Evolutionary conservation across 768 basidiomycete genomes (phyloP).

Genomic region (Trametopsis cervina): DNA sequence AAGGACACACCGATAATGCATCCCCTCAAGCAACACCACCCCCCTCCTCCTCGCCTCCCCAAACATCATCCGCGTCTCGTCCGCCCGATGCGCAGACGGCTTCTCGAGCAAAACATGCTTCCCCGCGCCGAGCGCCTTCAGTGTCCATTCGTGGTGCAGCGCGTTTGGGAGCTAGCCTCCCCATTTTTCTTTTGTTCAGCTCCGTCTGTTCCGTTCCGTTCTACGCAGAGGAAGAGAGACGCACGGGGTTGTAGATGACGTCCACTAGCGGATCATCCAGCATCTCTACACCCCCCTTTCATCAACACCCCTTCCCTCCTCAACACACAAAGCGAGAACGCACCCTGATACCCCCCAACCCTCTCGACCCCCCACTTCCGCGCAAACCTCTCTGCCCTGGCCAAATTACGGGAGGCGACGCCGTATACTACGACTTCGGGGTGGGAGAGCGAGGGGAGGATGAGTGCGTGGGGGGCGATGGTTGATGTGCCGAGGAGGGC

Average conservation of each 20-base stretch:
- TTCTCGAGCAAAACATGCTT: slow-evolving; percentile 65
- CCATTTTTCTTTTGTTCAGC: no score
- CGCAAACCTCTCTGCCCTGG: slow-evolving; percentile 7
- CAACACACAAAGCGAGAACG: background rate
- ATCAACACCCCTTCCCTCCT: background rate
- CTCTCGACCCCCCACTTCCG: slow-evolving; percentile 9
- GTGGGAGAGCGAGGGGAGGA: slow-evolving; percentile 45
- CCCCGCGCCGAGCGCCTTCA: slow-evolving; percentile 51
- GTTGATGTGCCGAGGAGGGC: slow-evolving; percentile 48
- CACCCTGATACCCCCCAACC: slow-evolving; percentile 11
- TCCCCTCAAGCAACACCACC: slow-evolving; percentile 52
- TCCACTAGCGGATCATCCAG: slow-evolving; percentile 50
- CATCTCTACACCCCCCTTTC: slow-evolving; percentile 33
- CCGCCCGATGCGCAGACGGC: slow-evolving; percentile 43
- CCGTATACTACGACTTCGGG: slow-evolving; percentile 49
- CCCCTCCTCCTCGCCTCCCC: slow-evolving; percentile 40
- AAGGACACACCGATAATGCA: slow-evolving; percentile 42
- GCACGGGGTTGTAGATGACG: slow-evolving; percentile 53
- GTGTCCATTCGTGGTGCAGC: slow-evolving; percentile 61
- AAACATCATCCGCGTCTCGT: slow-evolving; percentile 46
- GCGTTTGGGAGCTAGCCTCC: slow-evolving; percentile 58
- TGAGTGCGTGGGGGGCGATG: slow-evolving; percentile 45
- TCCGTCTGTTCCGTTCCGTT: no score
- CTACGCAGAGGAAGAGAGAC: no score
- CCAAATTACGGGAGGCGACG: slow-evolving; percentile 23